A percentile compares a stretch with the other conserved stretches of the same genome.
phyloP scores from a whole-genome alignment of 225 moss, liverwort and hornwort species.

The Physcomitrellopsis africana region DNA sequence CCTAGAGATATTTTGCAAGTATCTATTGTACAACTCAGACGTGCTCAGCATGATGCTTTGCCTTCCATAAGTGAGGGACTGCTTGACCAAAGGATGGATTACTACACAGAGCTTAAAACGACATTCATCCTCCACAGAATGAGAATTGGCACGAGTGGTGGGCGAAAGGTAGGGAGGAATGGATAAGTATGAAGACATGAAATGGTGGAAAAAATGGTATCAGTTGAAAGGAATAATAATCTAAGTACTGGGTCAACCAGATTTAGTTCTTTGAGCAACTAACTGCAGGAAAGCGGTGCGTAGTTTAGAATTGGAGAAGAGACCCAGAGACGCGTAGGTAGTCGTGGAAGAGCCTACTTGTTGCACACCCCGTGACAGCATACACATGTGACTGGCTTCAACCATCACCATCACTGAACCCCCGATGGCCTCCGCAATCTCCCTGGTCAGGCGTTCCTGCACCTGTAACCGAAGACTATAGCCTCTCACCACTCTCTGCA shows the following conservation, averaged over 20 bases:
- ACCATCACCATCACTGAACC: constrained; percentile 87
- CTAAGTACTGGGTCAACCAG: constrained; percentile 27
- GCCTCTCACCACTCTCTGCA: constrained; percentile 73
- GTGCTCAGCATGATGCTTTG: constrained; percentile 31
- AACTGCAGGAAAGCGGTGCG: constrained; percentile 54
- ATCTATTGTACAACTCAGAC: constrained; percentile 60
- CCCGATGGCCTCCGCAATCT: constrained; percentile 80
- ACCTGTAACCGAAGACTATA: constrained; percentile 93
- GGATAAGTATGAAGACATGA: constrained; percentile 20
- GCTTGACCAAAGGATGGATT: constrained; percentile 24
- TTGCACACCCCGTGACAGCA: constrained; percentile 91
- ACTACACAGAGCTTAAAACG: constrained; percentile 36
- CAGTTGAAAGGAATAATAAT: not conserved
- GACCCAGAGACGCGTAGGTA: constrained; percentile 60
- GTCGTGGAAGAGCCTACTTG: constrained; percentile 60
- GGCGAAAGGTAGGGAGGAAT: constrained; percentile 22
- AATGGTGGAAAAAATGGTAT: not conserved
- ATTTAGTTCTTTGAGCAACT: constrained; percentile 45
- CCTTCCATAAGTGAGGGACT: constrained; percentile 22
- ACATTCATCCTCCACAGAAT: constrained; percentile 30
- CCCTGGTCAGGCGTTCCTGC: constrained; percentile 90
- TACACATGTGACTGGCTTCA: constrained; percentile 96
- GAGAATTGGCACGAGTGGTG: constrained; percentile 46
- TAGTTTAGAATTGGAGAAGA: constrained; percentile 48
- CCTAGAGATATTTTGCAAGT: constrained; percentile 20